These are phyloP conservation scores for Nothomitra cinnamomea DNA, from an alignment of 2,329 filamentous ascomycete species.

Conservation along the genomic window DNA sequence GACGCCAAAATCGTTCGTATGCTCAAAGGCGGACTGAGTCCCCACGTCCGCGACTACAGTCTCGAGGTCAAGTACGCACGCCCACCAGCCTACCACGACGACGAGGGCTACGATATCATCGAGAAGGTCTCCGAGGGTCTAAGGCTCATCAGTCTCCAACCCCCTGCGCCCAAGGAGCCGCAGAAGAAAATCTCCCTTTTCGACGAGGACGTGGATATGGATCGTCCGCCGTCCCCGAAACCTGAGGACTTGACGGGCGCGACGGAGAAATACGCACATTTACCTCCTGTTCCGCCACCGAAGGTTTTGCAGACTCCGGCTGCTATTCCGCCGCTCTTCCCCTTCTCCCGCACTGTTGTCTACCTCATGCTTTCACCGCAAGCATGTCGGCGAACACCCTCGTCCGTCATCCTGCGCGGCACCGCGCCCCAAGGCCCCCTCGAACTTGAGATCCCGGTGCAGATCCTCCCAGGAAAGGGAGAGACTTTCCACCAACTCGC, in stretches of 20 bases:
- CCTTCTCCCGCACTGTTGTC: constrained; percentile 46
- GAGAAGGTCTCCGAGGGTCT: constrained; percentile 28
- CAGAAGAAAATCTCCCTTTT: constrained; percentile 42
- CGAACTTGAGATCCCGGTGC: constrained; percentile 46
- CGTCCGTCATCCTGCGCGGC: constrained; percentile 40
- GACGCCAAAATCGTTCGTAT: constrained; percentile 54
- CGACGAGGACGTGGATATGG: constrained; percentile 21
- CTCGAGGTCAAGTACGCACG: constrained; percentile 43
- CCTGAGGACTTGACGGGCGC: not conserved
- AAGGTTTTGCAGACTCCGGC: constrained; percentile 46
- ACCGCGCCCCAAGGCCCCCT: constrained; percentile 41
- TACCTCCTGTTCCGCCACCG: constrained; percentile 36
- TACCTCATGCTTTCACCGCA: constrained; percentile 47
- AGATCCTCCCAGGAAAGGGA: constrained; percentile 26
- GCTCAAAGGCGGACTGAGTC: constrained; percentile 52
- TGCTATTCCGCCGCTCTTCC: constrained; percentile 45
- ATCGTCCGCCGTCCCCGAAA: constrained; percentile 12
- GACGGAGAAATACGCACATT: constrained; percentile 27
- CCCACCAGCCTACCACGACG: constrained; percentile 25
- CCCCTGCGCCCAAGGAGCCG: constrained; percentile 5
- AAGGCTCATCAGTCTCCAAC: not conserved
- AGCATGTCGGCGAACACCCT: constrained; percentile 28
- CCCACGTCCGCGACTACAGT: constrained; percentile 46
- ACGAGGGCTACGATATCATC: constrained; percentile 40
- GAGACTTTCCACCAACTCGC: constrained; percentile 53